Evolutionary conservation across 495 filamentous ascomycete species (phyloP).

Genomic region (Aspergillus bertholletiae): DNA sequence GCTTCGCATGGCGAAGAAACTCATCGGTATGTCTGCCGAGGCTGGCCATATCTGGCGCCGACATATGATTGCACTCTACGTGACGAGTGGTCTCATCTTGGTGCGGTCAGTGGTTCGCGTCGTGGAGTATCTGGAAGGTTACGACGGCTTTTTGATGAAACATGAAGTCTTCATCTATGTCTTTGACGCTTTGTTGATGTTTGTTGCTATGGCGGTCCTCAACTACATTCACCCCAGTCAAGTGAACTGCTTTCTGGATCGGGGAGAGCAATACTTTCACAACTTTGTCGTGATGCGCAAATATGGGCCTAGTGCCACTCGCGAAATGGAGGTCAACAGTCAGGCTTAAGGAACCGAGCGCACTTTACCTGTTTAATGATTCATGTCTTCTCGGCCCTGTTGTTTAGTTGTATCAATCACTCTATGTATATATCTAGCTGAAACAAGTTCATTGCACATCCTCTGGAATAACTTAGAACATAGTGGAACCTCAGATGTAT

Average conservation of each 20-base stretch:
- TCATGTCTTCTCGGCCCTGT: too few relatives aligned
- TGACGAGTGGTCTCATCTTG: slow-evolving; percentile 51
- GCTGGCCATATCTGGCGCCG: slow-evolving; percentile 42
- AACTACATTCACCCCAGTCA: slow-evolving; percentile 34
- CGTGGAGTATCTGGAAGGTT: slow-evolving; percentile 58
- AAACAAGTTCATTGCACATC: too few relatives aligned
- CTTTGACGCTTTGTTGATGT: slow-evolving; percentile 61
- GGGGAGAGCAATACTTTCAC: slow-evolving; percentile 13
- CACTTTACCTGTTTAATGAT: neutral
- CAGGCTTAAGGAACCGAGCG: neutral
- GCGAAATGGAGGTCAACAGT: slow-evolving; percentile 7
- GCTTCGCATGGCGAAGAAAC: slow-evolving; percentile 22
- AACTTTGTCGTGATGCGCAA: slow-evolving; percentile 13
- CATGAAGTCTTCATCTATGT: slow-evolving; percentile 61
- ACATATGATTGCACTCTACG: slow-evolving; percentile 52
- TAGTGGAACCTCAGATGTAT: too few relatives aligned
- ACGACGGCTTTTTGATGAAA: slow-evolving; percentile 45
- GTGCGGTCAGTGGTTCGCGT: slow-evolving; percentile 59
- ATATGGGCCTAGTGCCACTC: slow-evolving; percentile 8
- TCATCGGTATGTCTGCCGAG: slow-evolving; percentile 20
- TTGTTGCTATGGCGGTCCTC: slow-evolving; percentile 47
- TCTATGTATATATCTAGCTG: too few relatives aligned
- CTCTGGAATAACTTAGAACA: too few relatives aligned
- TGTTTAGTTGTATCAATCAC: too few relatives aligned
- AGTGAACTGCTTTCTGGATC: slow-evolving; percentile 22